These are phyloP conservation scores for Lophium mytilinum DNA, from an alignment of 495 filamentous ascomycete genomes.

Conservation along the genomic window DNA sequence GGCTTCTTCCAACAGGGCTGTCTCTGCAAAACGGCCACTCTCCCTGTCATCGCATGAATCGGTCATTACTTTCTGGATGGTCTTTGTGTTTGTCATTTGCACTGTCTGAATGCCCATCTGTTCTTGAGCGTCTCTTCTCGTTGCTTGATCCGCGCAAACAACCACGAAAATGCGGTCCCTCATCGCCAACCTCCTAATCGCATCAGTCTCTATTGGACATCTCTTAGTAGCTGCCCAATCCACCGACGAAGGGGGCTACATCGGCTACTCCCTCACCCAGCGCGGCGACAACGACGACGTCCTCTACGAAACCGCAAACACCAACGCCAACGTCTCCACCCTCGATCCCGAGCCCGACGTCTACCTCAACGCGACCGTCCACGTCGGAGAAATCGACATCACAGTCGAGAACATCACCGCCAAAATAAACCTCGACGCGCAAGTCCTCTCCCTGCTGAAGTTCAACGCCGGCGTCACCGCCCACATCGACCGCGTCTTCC, in stretches of 20 bases:
- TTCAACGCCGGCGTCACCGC: slow-evolving; percentile 51
- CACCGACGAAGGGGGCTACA: slow-evolving; percentile 38
- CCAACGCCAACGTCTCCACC: slow-evolving; percentile 34
- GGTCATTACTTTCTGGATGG: no score
- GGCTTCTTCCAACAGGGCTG: no score
- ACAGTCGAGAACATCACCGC: slow-evolving; percentile 50
- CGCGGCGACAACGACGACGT: slow-evolving; percentile 38
- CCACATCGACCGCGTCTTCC: slow-evolving; percentile 43
- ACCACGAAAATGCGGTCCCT: slow-evolving; percentile 12
- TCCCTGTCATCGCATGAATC: no score
- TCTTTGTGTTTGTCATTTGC: no score
- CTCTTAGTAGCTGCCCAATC: slow-evolving; percentile 13
- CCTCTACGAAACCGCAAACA: slow-evolving; percentile 45
- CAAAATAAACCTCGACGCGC: slow-evolving; percentile 51
- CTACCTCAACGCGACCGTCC: slow-evolving; percentile 47
- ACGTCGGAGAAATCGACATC: slow-evolving; percentile 46
- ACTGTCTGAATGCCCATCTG: no score
- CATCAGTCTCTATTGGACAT: slow-evolving; percentile 2
- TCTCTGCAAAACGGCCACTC: no score
- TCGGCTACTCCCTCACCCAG: slow-evolving; percentile 45
- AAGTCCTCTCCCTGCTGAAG: slow-evolving; percentile 46
- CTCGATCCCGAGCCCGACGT: slow-evolving; percentile 43
- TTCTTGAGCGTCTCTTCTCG: no score
- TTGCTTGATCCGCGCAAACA: no score
- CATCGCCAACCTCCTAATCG: slow-evolving; percentile 20